Evolutionary conservation across 1,139 yeast genomes (phyloP).

Genomic region (Casaregolazyma suthepensis): DNA sequence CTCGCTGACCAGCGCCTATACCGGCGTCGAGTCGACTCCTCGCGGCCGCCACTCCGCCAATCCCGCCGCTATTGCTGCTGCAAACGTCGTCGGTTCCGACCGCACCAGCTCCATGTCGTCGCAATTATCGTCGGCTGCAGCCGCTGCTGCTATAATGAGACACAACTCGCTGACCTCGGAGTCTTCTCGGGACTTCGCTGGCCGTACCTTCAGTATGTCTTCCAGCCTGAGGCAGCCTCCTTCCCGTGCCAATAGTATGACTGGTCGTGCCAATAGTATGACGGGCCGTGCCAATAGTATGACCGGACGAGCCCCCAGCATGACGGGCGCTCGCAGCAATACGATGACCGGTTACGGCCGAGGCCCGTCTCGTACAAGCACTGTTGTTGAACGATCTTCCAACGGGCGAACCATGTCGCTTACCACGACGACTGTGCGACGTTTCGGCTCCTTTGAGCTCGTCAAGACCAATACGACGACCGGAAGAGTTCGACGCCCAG

Average conservation of each 20-base stretch:
- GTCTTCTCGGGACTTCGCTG: slow-evolving; percentile 18
- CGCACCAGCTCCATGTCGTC: slow-evolving; percentile 15
- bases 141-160: slow-evolving; percentile 34
- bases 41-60: slow-evolving; percentile 23
- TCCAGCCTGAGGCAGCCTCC: background rate
- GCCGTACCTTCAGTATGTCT: background rate
- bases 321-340: background rate
- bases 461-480: slow-evolving; percentile 30
- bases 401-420: slow-evolving; percentile 34
- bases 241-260: background rate
- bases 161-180: slow-evolving; percentile 30
- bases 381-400: slow-evolving; percentile 18
- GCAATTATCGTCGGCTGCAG: slow-evolving; percentile 28
- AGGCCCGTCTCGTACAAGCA: slow-evolving; percentile 10
- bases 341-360: background rate
- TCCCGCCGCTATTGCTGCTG: slow-evolving; percentile 41
- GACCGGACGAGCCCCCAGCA: background rate
- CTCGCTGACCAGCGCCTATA: slow-evolving; percentile 27
- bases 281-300: background rate
- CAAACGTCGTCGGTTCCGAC: slow-evolving; percentile 31
- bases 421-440: slow-evolving; percentile 35
- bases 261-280: background rate
- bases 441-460: slow-evolving; percentile 34
- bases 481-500: slow-evolving; percentile 9
- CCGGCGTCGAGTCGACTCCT: slow-evolving; percentile 25